These are phyloP conservation scores for Paecilomyces dactylethromorphus DNA, from an alignment of 2,329 filamentous ascomycete genomes.

Conservation along the genomic window DNA sequence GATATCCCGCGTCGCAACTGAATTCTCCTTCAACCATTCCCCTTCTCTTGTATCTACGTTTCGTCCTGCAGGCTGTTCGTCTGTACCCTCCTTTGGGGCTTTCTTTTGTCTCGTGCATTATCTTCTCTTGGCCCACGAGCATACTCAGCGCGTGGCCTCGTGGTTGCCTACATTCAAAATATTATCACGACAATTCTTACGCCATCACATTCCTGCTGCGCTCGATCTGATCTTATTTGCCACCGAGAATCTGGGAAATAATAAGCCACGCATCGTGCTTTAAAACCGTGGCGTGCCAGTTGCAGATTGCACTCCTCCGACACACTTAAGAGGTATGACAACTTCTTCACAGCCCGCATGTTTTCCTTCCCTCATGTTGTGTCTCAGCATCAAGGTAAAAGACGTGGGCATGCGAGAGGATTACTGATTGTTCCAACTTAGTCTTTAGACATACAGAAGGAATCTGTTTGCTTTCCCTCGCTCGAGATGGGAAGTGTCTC, in stretches of 20 bases:
- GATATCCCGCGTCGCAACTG: slow-evolving; percentile 5
- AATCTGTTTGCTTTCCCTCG: background rate
- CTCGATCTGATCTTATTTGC: background rate
- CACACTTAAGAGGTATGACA: background rate
- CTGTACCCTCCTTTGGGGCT: slow-evolving; percentile 8
- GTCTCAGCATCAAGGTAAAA: background rate
- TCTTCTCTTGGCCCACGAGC: background rate
- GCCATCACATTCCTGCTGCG: background rate
- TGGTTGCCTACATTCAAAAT: background rate
- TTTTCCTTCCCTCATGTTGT: background rate
- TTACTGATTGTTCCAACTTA: background rate
- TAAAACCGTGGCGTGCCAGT: background rate
- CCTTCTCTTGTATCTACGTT: slow-evolving; percentile 7
- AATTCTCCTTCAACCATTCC: slow-evolving; percentile 8
- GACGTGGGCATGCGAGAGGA: background rate
- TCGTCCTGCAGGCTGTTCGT: slow-evolving; percentile 8
- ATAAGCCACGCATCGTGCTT: background rate
- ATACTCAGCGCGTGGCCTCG: background rate
- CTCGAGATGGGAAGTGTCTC: slow-evolving; percentile 53
- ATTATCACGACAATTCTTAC: background rate
- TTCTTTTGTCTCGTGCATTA: slow-evolving; percentile 5
- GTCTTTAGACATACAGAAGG: background rate
- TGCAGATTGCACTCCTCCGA: background rate
- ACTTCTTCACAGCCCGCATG: background rate
- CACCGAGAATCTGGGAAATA: background rate